phyloP scores from a whole-genome alignment of 2,329 filamentous ascomycete species.

The Colletotrichum eremochloae region DNA sequence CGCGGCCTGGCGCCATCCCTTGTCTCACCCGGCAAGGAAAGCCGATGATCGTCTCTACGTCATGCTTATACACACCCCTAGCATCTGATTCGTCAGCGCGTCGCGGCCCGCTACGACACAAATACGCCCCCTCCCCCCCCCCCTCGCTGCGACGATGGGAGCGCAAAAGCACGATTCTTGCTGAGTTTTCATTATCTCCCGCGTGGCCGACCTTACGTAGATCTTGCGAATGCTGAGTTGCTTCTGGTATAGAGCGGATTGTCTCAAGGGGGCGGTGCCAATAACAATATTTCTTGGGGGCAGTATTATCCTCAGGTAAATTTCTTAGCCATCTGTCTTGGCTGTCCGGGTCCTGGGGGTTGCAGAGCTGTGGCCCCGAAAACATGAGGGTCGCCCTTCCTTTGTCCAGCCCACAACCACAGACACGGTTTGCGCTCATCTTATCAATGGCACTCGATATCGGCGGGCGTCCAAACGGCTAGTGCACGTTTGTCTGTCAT shows the following conservation, averaged over 20 bases:
- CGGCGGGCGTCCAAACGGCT: not conserved
- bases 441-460: not conserved
- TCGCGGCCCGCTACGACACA: conserved; percentile 27
- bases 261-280: conserved; percentile 15
- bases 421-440: conserved; percentile 21
- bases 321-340: conserved; percentile 28
- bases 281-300: conserved; percentile 1
- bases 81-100: conserved; percentile 20
- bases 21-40: conserved; percentile 33
- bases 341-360: conserved; percentile 4
- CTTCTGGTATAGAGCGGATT: not conserved
- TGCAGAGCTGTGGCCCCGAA: not conserved
- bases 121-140: conserved; percentile 5
- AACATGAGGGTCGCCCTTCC: conserved; percentile 12
- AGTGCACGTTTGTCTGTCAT: not conserved
- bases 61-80: conserved; percentile 25
- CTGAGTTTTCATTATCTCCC: not conserved
- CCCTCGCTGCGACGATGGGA: not conserved
- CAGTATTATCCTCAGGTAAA: conserved; percentile 11
- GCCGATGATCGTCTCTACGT: conserved; percentile 36
- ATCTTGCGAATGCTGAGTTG: conserved; percentile 4
- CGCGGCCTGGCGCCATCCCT: conserved; percentile 22
- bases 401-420: conserved; percentile 40
- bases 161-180: not conserved
- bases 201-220: conserved; percentile 7